Evolutionary conservation across 768 basidiomycete species (phyloP), one percentile per base, ranked within the genome.

Genomic region (Pleurotus salmoneostramineus): DNA sequence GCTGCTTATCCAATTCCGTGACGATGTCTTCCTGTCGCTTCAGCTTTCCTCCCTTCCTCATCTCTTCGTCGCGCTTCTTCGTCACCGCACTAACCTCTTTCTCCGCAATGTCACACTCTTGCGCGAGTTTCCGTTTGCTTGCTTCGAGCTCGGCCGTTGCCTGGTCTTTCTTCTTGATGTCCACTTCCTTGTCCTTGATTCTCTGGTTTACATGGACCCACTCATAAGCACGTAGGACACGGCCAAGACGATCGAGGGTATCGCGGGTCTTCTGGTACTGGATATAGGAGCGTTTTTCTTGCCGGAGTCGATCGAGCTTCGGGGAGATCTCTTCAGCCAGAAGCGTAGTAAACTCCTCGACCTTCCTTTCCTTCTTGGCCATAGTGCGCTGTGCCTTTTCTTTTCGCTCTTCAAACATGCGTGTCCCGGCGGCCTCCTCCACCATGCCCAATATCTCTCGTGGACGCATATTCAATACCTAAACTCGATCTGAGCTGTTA

Each of bases 341-440:
- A 15, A 92, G 77, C 1, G 83, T 77, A 12, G 82, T 88, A 66
- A 97, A 87, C 72, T 98, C 95, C 58, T 91, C 86, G 11, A 98
- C 89, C 60, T 90, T 88, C 73, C 96, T 98, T 63, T 98, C 93
- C 75, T 98, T 98, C 81, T 96, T 98, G 27, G 81, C 81, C 89
- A 99, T 99, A 0, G 93, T 97, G 72, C 91, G 93, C 67, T 88
- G 83, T 5, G 96, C 95, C 70, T 97, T 97, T 69, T 97, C 95
- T 68, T 98, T 99, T 14, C 92, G 85, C 56, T 98, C 96, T 69
- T 99, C 97, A 66, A 98, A 99, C 97, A 98, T 98, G 31, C 94
- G 88, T 32, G 97, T 99, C 5, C 97, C 97, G 0, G 95, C 93
- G 0, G 97, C 97, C 70, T 99, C 97, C 71, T 98, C 97, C 2